Base-by-base conservation (phyloP, 331 rosid genomes). In the Ulmus americana region DNA sequence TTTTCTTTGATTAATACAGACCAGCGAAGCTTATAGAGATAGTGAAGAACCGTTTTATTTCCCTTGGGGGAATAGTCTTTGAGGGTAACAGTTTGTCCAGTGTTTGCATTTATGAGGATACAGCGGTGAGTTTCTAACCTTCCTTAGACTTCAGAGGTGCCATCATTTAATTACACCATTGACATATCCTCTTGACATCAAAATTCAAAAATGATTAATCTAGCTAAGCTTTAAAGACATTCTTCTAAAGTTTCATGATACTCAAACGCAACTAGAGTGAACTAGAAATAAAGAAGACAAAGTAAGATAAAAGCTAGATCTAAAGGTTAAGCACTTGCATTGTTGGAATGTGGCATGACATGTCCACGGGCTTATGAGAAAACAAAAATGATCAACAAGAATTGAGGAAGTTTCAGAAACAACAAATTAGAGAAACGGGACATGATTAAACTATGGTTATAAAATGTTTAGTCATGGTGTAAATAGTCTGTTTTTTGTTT, bases 41-140 rank as follows among this genome's bases (percentile, higher is more conserved):
- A 57, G 80, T 89, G 59, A 92, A 92, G 88, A 67, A 72, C 52
- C 95, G 97, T 49, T 89, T 92, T 70, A 50, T 81, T 72, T 76
- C 90, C 55, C 84, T 86, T 7, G 95, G 98, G 5, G 98, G 98
- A 72, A 86, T 80, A 77, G 43, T 89, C 77, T 76, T 85, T 50
- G 97, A 92, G 67, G 90, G 91, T 13, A 79, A 54, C 69, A 66
- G 81, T 39, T 83, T 89, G 72, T 85, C 91, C 46, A n/a, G 72
- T 79, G 81, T 92, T 50, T 59, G 70, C 64, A 57, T 89, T 48
- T 92, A 83, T 45, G 94, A 92, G 13, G 95, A 92, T 70, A 85
- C 87, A 62, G 96, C 87, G 7, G 95, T 89, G 87, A 92, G 98
- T 82, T 76, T 56, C 70, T 58, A 60, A 64, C 45, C 74, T 65